Conservation (phyloP, 352 stramenopile genomes). For the Peronospora farinosa region DNA sequence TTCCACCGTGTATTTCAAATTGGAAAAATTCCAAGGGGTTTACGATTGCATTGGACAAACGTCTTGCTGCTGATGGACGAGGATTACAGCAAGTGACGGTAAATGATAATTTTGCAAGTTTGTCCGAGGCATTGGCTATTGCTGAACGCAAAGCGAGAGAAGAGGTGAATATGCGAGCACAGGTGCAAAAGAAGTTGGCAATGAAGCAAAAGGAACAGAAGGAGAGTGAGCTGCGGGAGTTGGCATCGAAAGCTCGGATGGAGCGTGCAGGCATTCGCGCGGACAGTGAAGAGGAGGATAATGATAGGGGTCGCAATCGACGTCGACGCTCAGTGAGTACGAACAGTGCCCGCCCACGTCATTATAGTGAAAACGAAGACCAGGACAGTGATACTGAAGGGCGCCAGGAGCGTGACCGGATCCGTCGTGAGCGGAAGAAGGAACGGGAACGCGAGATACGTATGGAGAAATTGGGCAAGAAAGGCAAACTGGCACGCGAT, state of each 20-base stretch:
- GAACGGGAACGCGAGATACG: slow-evolving; percentile 93
- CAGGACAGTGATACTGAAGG: slow-evolving; percentile 38
- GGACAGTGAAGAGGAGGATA: slow-evolving; percentile 24
- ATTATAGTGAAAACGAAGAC: slow-evolving; percentile 14
- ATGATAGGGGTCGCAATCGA: slow-evolving; percentile 19
- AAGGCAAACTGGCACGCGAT: slow-evolving; percentile 90
- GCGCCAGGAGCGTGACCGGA: slow-evolving; percentile 49
- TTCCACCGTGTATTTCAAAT: slow-evolving; percentile 98
- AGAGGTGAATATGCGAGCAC: slow-evolving; percentile 93
- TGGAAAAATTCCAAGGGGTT: slow-evolving; percentile 99
- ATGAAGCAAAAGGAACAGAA: slow-evolving; percentile 94
- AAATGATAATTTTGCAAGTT: slow-evolving; percentile 98
- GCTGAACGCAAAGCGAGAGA: slow-evolving; percentile 95
- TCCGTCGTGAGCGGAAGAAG: slow-evolving; percentile 89
- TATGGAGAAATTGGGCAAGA: slow-evolving; percentile 91
- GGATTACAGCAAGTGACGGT: slow-evolving; percentile 93
- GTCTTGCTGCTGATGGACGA: slow-evolving; percentile 95
- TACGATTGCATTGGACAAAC: slow-evolving; percentile 99
- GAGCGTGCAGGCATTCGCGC: slow-evolving; percentile 78
- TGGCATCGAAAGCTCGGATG: slow-evolving; percentile 90
- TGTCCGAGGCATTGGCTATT: slow-evolving; percentile 96
- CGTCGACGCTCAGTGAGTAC: slow-evolving; percentile 23
- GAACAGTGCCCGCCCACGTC: slow-evolving; percentile 9
- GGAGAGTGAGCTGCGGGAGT: slow-evolving; percentile 92
- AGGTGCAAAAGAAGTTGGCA: slow-evolving; percentile 82